Base-by-base conservation (phyloP, 306 rosid genomes). In the Ormosia emarginata region DNA sequence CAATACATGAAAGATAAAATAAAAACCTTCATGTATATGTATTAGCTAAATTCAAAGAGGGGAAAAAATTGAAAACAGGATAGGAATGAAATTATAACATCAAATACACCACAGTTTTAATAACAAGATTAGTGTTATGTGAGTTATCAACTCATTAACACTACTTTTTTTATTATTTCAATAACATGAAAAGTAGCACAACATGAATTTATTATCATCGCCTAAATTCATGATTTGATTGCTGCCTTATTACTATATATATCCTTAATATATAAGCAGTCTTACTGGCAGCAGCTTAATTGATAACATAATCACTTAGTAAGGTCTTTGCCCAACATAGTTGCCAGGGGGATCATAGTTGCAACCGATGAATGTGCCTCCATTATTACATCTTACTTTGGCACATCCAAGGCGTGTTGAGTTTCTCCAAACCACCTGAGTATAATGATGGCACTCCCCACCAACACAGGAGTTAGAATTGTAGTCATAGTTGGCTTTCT, bases 381-480 rank as follows among this genome's bases (percentile, higher is more conserved):
- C 71, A n/a, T 64, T 57, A 29, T 63, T 30, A 67, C 90, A 87
- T 8, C 9, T 71, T 8, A 78, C 84, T 71, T 67, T 78, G 6
- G 88, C 84, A 59, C 88, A 87, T 8, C 86, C 86, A 1, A 87
- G 13, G 10, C 76, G 81, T 2, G 30, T 30, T 2, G 90, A 73
- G 32, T 78, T 17, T 0, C 24, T 67, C 88, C 88, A 87, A 3
- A 84, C 79, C 10, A 81, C 90, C 59, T 87, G 90, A 65, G 85
- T 87, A 52, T 72, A 81, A 33, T 87, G 86, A n/a, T 32, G n/a
- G 47, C 87, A 83, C 17, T 32, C 34, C 2, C 83, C 79, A 1
- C 76, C 85, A 11, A 14, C 46, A 33, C 86, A 88, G 0, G 75
- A 8, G 18, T 88, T 85, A 11, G 66, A 18, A 5, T 5, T 3